Percentiles rank a stretch among this genome's conserved stretches.
Evolutionary conservation across 2,329 filamentous ascomycete species (phyloP).

Genomic region (Colletotrichum tabaci): DNA sequence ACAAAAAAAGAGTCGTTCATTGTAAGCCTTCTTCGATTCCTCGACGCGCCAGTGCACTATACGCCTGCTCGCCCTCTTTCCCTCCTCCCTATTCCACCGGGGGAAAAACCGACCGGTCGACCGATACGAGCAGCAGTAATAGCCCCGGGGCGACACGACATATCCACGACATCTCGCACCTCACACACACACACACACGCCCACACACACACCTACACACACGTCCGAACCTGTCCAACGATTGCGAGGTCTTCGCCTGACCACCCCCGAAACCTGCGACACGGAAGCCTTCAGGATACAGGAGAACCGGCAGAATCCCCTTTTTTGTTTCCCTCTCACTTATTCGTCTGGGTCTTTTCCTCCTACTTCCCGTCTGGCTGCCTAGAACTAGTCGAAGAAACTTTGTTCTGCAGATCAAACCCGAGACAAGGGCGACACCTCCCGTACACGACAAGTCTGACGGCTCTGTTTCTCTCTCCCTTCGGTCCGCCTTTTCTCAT

Average conservation of each 20-base stretch:
- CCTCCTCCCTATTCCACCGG: conserved; percentile 10
- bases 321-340: conserved; percentile 20
- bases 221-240: conserved; percentile 26
- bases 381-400: conserved; percentile 43
- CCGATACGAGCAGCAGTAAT: conserved; percentile 40
- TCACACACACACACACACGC: conserved; percentile 21
- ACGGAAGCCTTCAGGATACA: conserved; percentile 52
- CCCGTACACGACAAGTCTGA: conserved; percentile 27
- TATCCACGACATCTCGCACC: conserved; percentile 31
- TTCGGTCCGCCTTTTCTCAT: conserved; percentile 24
- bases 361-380: conserved; percentile 37
- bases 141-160: conserved; percentile 38
- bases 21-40: conserved; percentile 41
- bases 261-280: conserved; percentile 54
- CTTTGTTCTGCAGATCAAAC: conserved; percentile 47
- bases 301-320: conserved; percentile 42
- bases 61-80: conserved; percentile 5
- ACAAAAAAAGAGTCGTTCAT: conserved; percentile 37
- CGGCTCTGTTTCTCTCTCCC: conserved; percentile 25
- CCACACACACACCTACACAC: conserved; percentile 17
- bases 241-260: conserved; percentile 21
- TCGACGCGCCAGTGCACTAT: conserved; percentile 30
- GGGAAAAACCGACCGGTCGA: conserved; percentile 15
- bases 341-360: conserved; percentile 45
- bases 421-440: conserved; percentile 41